Base-by-base conservation (phyloP, 352 stramenopile genomes). In the Globisporangium spinosum region DNA sequence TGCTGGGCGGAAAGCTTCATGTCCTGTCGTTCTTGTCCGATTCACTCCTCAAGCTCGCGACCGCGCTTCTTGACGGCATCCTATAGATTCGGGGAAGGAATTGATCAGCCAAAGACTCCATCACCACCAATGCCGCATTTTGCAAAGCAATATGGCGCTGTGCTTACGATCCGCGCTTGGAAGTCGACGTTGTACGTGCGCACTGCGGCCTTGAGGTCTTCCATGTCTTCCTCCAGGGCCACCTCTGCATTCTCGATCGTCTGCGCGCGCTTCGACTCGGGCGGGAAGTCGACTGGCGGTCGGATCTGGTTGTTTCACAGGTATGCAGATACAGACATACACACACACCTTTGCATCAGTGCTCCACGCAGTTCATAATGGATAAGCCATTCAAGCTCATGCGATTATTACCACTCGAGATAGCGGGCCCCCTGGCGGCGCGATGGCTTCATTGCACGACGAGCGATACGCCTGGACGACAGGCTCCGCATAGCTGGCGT, bases 171-270 rank as follows among this genome's bases (percentile, higher is more conserved):
- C 12, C 89, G 86, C 13, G 74, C 73, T 60, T 96, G 80, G 60
- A 97, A 91, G 62, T 95, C 85, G 34, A 92, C 68, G 65, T 97
- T 97, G 74, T 92, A 90, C 22, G 80, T 77, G 68, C 91, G 82
- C 35, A 93, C 89, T 0, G 83, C 82, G 5, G 73, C 72, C 74
- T 97, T 80, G 59, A 97, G 77, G 69, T 91, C 85, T 47, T 90
- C 76, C 82, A 97, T 93, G 67, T 95, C 84, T 15, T 87, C 63
- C 49, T 90, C 85, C 8, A 96, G 72, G 17, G 93, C 77, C 53
- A 83, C 76, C 58, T 97, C 87, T 0, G 78, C 86, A 65, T 85
- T 73, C 54, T 91, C 86, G 35, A 94, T 93, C 17, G 85, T 65
- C 60, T 89, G 77, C 4, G 83, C 83, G 55, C 82, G 80, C 71